Base-by-base conservation (phyloP, 2,329 filamentous ascomycete genomes). In the Penicillium sp. region DNA sequence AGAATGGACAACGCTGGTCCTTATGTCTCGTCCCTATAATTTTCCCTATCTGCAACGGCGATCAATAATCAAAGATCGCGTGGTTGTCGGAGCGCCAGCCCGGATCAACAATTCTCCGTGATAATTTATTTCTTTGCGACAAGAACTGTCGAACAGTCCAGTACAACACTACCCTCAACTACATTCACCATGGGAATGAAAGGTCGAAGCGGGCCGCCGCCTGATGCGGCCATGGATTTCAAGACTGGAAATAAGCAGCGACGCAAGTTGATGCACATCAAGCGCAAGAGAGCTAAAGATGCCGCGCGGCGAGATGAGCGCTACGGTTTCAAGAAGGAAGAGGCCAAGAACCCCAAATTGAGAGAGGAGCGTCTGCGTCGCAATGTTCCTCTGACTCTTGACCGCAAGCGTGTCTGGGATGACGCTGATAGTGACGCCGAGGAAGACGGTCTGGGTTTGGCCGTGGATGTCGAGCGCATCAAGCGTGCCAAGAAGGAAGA, bases 351-450 rank as follows among this genome's bases (percentile, higher is more conserved):
- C 65, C 92, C 93, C 2, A 81, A 84, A 53, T 74, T 96, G 54
- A 85, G 85, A 61, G 84, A 84, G 56, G 83, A 87, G 60, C 84
- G 94, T 63, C 78, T 93, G 55, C 85, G 85, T 54, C 84, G 82
- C 61, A 96, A 96, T 75, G 81, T 91, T 41, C 88, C 94, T 0
- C 72, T 84, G 49, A 95, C 90, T 0, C 81, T 96, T 52, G 92
- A 96, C 64, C 84, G 85, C 64, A 96, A 96, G 78, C 85, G 94
- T 70, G 85, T 90, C 29, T 97, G 90, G 90, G 92, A 96, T 65
- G 86, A 92, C 47, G 82, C 83, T 45, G 85, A 85, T 44, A 74
- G 74, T 47, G 77, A 78, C 53, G 71, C 71, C 15, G 75, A 77
- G 36, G 74, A 77, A 49, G 65, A 63, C 44, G 69, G 74, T 23